Evolutionary conservation across 2,329 filamentous ascomycete genomes (phyloP), one percentile per base, ranked within the genome.

Genomic region (Ceratocystis lukuohia): DNA sequence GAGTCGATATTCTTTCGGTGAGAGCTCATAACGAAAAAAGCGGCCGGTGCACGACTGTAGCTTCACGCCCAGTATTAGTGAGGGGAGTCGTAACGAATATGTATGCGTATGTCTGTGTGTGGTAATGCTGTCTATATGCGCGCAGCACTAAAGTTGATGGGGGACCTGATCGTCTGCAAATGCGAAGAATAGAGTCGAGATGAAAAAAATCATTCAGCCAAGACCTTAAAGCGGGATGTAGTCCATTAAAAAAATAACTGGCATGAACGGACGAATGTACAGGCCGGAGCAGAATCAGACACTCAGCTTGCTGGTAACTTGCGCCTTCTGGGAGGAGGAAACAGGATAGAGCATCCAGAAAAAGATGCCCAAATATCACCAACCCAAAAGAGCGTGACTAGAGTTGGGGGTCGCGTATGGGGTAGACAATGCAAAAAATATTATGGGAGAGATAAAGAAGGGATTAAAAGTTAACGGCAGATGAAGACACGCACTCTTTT

Each of bases 1-100:
- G 66, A 61, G 57, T 65, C 66, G 48, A 57, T 48, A 45, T n/a
- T 62, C 53, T 61, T 65, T 33, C 45, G 66, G 45, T 67, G 41
- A 25, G 61, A 22, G 25, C 56, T 65, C 66, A 67, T 67, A 17
- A 33, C 64, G 17, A 12, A 20, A 37, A 50, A 12, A 28, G 37
- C 57, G n/a, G 56, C 5, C 2, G 56, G 56, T n/a, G 17, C 5
- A 28, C 22, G 15, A 10, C 48, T 6, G 8, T 5, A 15, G 56
- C 33, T 8, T 2, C 28, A 37, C 6, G 30, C 6, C 17, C 3
- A n/a, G 28, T 48, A 8, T 59, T 8, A 5, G 3, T 59, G 25
- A 17, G 22, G 53, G n/a, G n/a, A n/a, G 22, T 53, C n/a, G n/a
- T 4, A 12, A 20, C 3, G 3, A 4, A 22, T 22, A 10, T 20